These are phyloP conservation scores for Piper longum DNA, from an alignment of 164 flowering plant genomes.

Conservation along the genomic window DNA sequence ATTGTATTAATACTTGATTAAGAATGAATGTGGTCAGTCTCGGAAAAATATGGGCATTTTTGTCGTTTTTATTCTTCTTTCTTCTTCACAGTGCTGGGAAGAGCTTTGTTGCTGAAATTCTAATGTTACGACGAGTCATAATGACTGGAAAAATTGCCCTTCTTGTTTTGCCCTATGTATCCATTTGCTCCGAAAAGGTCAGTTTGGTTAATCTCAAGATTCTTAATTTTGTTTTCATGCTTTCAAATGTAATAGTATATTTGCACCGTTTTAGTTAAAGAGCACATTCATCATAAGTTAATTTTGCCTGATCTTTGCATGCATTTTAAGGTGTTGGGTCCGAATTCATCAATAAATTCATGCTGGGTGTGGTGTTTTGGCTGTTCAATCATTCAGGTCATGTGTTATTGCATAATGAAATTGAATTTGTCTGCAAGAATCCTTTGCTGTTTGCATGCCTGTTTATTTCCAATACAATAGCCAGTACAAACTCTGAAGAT, in stretches of 20 bases:
- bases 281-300: too few relatives aligned
- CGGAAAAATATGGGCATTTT: background rate
- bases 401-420: background rate
- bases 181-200: constrained; percentile 95
- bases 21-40: background rate
- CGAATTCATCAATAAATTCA: background rate
- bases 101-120: constrained; percentile 95
- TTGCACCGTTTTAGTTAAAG: too few relatives aligned
- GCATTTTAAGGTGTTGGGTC: background rate
- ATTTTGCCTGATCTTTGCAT: background rate
- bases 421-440: background rate
- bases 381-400: background rate
- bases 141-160: constrained; percentile 75
- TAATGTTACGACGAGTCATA: constrained; percentile 77
- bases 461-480: background rate
- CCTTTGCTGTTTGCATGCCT: background rate
- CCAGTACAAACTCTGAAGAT: background rate
- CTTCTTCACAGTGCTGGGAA: constrained; percentile 77
- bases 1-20: background rate
- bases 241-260: too few relatives aligned
- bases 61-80: background rate
- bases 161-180: constrained; percentile 98
- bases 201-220: background rate
- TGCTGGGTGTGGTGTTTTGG: background rate
- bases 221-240: background rate